Evolutionary conservation across 129 eudicot genomes (phyloP).

Genomic region (Apium graveolens): DNA sequence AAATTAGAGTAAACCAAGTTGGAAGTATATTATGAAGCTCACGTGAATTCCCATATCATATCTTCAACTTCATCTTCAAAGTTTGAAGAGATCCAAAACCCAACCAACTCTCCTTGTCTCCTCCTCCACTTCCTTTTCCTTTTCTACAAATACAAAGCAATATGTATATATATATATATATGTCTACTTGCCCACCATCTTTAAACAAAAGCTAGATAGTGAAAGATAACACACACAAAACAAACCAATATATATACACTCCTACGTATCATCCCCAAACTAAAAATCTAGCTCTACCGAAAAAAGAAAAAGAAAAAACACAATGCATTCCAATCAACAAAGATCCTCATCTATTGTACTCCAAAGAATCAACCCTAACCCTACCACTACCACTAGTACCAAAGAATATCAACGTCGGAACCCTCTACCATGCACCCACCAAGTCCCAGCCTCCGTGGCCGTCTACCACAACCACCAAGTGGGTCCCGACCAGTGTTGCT

Average conservation of each 20-base stretch:
- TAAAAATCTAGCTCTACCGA: too few species aligned
- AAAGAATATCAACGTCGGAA: neutral
- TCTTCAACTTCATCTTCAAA: slow-evolving; percentile 1
- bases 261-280: slow-evolving; percentile 11
- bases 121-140: neutral
- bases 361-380: slow-evolving; percentile 25
- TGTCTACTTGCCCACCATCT: neutral
- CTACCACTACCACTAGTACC: slow-evolving; percentile 15
- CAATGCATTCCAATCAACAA: slow-evolving; percentile 48
- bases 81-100: slow-evolving; percentile 7
- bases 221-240: neutral
- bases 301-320: neutral
- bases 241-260: neutral
- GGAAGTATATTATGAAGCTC: slow-evolving; percentile 1
- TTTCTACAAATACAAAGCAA: neutral
- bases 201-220: neutral
- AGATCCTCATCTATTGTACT: slow-evolving; percentile 47
- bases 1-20: neutral
- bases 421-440: slow-evolving; percentile 10
- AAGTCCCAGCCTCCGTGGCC: slow-evolving; percentile 16
- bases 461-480: slow-evolving; percentile 21
- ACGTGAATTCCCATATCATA: slow-evolving; percentile 1
- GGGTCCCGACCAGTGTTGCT: slow-evolving; percentile 24
- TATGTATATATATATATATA: too few species aligned
- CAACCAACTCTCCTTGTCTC: slow-evolving; percentile 11